A percentile compares a stretch with the other conserved stretches of the same genome.
Conservation (phyloP, 768 basidiomycete genomes). For the Rhizopogon vesiculosus region DNA sequence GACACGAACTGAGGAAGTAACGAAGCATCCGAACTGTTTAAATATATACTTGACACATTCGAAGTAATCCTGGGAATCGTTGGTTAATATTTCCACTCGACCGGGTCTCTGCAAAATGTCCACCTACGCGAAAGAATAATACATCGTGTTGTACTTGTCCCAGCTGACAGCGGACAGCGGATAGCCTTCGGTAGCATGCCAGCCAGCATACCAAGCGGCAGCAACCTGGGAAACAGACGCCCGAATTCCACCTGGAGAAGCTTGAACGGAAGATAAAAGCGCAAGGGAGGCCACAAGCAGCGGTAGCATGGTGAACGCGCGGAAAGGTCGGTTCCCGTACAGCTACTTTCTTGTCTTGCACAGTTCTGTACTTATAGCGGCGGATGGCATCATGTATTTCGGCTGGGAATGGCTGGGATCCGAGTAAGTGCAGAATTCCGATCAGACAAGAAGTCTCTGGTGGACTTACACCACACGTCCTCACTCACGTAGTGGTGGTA, state of each 20-base stretch:
- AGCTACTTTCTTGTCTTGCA: background rate
- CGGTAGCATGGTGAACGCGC: background rate
- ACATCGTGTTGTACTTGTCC: constrained; percentile 50
- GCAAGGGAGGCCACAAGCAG: background rate
- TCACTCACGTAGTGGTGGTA: too few relatives aligned
- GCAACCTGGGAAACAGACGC: background rate
- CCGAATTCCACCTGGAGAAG: background rate
- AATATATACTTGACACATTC: background rate
- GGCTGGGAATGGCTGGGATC: too few relatives aligned
- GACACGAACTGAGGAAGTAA: constrained; percentile 4
- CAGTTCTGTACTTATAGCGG: background rate
- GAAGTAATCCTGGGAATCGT: constrained; percentile 2
- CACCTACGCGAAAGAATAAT: constrained; percentile 57
- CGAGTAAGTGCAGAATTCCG: too few relatives aligned
- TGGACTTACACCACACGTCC: too few relatives aligned
- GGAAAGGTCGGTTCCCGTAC: background rate
- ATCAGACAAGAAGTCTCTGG: too few relatives aligned
- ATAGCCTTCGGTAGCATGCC: constrained; percentile 26
- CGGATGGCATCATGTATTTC: too few relatives aligned
- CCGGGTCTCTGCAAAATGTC: too few relatives aligned
- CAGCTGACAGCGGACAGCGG: constrained; percentile 41
- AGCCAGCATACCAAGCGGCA: constrained; percentile 1
- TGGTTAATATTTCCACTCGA: background rate
- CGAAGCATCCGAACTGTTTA: background rate
- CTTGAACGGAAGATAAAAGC: background rate